phyloP scores from a whole-genome alignment of 2,329 filamentous ascomycete species.

The Coniochaeta sp. region DNA sequence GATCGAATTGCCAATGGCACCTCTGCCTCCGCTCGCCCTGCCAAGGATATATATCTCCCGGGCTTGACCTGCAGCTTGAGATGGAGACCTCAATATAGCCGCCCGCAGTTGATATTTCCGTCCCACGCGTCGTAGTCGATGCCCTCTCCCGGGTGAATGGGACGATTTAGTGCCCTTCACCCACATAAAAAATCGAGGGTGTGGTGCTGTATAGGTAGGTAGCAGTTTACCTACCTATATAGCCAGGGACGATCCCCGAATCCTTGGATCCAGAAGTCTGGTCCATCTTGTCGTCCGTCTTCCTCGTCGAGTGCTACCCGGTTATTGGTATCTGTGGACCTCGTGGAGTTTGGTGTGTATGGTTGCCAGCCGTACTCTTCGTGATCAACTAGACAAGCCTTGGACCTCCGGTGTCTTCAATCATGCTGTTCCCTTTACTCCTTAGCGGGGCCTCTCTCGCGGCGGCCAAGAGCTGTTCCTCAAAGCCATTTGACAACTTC shows the following conservation, averaged over 20 bases:
- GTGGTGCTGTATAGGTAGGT: neutral
- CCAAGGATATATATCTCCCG: slow-evolving; percentile 2
- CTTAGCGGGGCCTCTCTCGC: slow-evolving; percentile 12
- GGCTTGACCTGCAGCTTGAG: neutral
- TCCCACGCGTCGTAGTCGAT: slow-evolving; percentile 5
- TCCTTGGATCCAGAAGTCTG: neutral
- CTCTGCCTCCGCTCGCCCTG: neutral
- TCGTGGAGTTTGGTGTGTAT: neutral
- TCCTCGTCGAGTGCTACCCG: neutral
- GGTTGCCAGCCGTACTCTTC: neutral
- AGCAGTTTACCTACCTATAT: neutral
- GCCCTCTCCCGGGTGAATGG: slow-evolving; percentile 17
- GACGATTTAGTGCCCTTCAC: slow-evolving; percentile 10
- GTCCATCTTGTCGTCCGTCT: neutral
- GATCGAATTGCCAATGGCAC: slow-evolving; percentile 1
- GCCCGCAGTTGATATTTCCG: slow-evolving; percentile 1
- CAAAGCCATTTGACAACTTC: slow-evolving; percentile 48
- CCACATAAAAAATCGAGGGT: neutral
- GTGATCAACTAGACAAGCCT: neutral
- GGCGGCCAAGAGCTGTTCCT: slow-evolving; percentile 7
- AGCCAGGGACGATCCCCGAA: neutral
- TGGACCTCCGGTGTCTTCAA: slow-evolving; percentile 2
- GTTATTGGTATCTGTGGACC: neutral
- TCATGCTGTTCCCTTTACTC: slow-evolving; percentile 14
- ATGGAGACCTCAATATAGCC: slow-evolving; percentile 13